Evolutionary conservation across 2,329 filamentous ascomycete species (phyloP), one percentile per base, ranked within the genome.

Genomic region (Torrubiella hemipterigena): DNA sequence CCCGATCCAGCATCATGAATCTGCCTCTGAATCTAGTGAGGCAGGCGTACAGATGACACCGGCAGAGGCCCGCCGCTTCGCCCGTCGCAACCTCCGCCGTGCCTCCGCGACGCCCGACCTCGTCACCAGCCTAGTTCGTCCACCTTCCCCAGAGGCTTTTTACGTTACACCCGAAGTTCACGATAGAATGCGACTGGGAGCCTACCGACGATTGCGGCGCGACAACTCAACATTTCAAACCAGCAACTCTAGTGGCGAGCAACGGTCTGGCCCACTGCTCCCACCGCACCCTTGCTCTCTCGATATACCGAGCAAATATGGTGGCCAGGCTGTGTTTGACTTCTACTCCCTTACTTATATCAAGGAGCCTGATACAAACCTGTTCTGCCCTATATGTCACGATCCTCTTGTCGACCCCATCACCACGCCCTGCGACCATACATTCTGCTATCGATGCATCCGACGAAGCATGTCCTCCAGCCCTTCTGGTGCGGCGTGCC

Each of bases 361-460:
- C 34, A 41, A 45, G 26, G 59, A 56, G 13, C 45, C 54, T 21
- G 65, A 70, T 41, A 51, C 61, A 34, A 67, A 65, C 29, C 49
- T 69, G 10, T 54, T 71, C 33, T 66, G 61, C 30, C 65, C 67
- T 4, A 67, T 73, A 37, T 80, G 75, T 52, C 70, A 69, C 42
- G 63, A 71, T 9, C 68, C 75, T 4, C 62, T 79, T 25, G 56
- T 78, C 29, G 60, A 68, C 11, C 73, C 75, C 1, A 59, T 74
- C 29, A 74, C 73, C 25, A 77, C 73, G 1, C 55, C 58, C 7
- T 80, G 75, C 51, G 69, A 76, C 35, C 75, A 80, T 47, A 74
- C 72, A 10, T 80, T 80, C 46, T 80, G 75, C 44, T 63, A 65
- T 31, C 57, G 58, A 5, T 80, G 75, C 44, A 56, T 78, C 30